Percentiles rank a stretch among this genome's conserved stretches.
Conservation (phyloP, 2,329 filamentous ascomycete genomes). For the Pseudogymnoascus sp. region DNA sequence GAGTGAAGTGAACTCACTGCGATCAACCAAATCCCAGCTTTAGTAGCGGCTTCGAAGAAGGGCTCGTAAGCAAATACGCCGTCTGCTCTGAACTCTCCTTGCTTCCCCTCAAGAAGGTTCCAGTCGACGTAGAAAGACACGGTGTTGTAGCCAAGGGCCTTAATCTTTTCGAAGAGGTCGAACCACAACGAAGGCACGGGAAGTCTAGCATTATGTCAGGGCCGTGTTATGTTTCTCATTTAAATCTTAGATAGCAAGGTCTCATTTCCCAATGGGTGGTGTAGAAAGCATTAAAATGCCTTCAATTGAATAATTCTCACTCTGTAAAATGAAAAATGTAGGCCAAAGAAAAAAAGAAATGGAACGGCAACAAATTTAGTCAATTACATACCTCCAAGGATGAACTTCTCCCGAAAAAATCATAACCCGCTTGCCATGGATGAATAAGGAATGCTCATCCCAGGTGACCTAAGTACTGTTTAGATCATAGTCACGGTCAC, state of each 20-base stretch:
- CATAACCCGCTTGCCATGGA: conserved; percentile 62
- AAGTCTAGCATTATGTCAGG: conserved; percentile 30
- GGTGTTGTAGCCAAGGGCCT: conserved; percentile 68
- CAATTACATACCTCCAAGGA: conserved; percentile 37
- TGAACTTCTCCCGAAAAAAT: conserved; percentile 70
- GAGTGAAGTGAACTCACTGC: conserved; percentile 33
- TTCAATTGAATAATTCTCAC: not conserved
- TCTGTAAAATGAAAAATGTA: not conserved
- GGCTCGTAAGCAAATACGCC: conserved; percentile 64
- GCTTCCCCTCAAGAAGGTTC: conserved; percentile 66
- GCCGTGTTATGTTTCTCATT: not conserved
- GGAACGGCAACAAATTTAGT: conserved; percentile 24
- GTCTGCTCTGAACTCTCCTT: conserved; percentile 58
- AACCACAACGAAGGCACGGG: conserved; percentile 56
- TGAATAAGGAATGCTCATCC: conserved; percentile 64
- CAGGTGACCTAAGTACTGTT: conserved; percentile 46
- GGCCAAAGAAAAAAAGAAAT: not conserved
- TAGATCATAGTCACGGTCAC: not conserved
- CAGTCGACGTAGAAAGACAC: conserved; percentile 75
- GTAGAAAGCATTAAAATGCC: not conserved
- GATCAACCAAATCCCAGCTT: conserved; percentile 68
- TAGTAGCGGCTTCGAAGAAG: conserved; percentile 66
- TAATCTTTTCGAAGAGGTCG: conserved; percentile 76
- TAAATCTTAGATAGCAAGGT: not conserved
- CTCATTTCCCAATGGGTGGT: not conserved